Conservation (phyloP, 495 filamentous ascomycete species). For the Aspergillus taichungensis region DNA sequence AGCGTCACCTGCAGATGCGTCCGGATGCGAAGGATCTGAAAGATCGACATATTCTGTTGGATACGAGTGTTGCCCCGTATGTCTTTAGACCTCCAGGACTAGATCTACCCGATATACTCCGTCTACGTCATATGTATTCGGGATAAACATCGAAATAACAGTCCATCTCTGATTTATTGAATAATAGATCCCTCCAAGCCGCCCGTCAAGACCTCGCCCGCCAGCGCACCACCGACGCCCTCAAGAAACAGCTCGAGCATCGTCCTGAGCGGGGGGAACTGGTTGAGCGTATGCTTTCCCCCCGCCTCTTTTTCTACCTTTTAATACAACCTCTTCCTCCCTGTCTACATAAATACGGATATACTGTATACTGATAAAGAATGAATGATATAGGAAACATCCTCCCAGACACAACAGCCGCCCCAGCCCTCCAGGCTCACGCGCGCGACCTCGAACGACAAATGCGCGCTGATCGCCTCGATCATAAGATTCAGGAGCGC, state of each 20-base stretch:
- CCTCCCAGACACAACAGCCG: conserved; percentile 56
- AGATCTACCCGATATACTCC: no score
- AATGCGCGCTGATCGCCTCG: conserved; percentile 76
- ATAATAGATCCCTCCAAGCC: conserved; percentile 38
- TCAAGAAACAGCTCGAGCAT: conserved; percentile 59
- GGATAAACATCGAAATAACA: no score
- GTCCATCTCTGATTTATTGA: no score
- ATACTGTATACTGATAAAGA: neutral
- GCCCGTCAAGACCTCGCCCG: conserved; percentile 54
- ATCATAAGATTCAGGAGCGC: conserved; percentile 70
- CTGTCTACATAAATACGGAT: neutral
- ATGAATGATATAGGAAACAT: conserved; percentile 56
- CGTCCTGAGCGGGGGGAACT: conserved; percentile 56
- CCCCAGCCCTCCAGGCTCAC: conserved; percentile 65
- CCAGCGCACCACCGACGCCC: conserved; percentile 50
- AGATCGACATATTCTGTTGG: conserved; percentile 62
- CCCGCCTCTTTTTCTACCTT: conserved; percentile 1
- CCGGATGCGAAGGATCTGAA: conserved; percentile 76
- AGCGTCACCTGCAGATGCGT: conserved; percentile 72
- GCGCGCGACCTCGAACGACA: conserved; percentile 74
- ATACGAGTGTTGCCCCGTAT: conserved; percentile 63
- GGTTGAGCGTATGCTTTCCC: conserved; percentile 55
- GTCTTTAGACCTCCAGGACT: no score
- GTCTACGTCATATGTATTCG: no score
- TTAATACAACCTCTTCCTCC: neutral